Evolutionary conservation across 768 basidiomycete species (phyloP).

Genomic region (Suillus cothurnatus): DNA sequence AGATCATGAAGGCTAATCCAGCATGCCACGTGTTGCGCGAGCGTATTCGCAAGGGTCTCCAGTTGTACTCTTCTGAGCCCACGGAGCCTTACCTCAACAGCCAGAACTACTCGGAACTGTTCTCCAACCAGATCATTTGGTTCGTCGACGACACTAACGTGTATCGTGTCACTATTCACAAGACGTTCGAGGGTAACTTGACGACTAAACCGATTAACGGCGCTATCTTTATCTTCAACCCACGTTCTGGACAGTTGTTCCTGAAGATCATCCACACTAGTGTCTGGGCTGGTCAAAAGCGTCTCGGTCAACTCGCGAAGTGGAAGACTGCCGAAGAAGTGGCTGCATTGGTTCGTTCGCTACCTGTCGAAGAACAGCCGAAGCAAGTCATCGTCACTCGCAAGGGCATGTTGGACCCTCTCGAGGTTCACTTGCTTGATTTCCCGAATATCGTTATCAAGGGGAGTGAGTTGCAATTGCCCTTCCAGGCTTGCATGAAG

Average conservation of each 20-base stretch:
- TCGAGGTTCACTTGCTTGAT: constrained; percentile 98
- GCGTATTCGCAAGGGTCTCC: constrained; percentile 97
- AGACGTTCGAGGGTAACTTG: constrained; percentile 99
- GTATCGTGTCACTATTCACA: constrained; percentile 99
- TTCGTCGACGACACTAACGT: constrained; percentile 99
- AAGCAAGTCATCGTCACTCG: constrained; percentile 99
- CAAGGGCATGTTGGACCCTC: constrained; percentile 98
- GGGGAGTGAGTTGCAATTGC: constrained; percentile 95
- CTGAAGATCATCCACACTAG: constrained; percentile 99
- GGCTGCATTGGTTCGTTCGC: constrained; percentile 92
- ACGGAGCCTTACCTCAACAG: constrained; percentile 99
- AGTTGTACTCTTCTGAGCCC: constrained; percentile 98
- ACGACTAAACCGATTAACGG: constrained; percentile 99
- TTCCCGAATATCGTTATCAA: constrained; percentile 99
- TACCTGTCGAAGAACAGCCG: constrained; percentile 99
- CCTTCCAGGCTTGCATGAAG: constrained; percentile 99
- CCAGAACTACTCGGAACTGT: constrained; percentile 94
- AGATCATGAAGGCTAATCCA: constrained; percentile 99
- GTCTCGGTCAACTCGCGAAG: constrained; percentile 98
- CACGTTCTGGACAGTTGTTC: constrained; percentile 97
- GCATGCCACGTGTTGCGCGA: constrained; percentile 97
- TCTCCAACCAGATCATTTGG: constrained; percentile 99
- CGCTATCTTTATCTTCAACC: constrained; percentile 99
- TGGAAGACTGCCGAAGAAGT: constrained; percentile 99
- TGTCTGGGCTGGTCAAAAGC: constrained; percentile 99